phyloP scores from a whole-genome alignment of 192 early-diverging fungal genomes.

The Umbelopsis ramanniana region DNA sequence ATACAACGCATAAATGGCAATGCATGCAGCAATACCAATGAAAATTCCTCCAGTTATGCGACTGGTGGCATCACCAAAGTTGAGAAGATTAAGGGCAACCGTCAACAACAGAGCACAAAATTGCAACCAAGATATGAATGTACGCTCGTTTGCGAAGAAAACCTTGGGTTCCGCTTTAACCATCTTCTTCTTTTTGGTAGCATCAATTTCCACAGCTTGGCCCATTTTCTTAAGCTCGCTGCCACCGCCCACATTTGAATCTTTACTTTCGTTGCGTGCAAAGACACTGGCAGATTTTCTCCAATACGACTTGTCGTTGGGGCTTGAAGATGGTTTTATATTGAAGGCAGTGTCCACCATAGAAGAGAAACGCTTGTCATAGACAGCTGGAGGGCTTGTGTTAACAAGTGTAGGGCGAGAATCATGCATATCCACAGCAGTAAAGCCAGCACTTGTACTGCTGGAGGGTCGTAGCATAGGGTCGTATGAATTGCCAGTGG shows the following conservation, averaged over 20 bases:
- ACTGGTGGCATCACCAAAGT: conserved; percentile 65
- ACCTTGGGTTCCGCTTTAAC: conserved; percentile 86
- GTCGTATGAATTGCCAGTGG: conserved; percentile 14
- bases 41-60: conserved; percentile 64
- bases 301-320: conserved; percentile 1
- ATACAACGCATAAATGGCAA: conserved; percentile 42
- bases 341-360: conserved; percentile 19
- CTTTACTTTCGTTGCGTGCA: neutral
- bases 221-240: conserved; percentile 10
- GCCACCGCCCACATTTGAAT: neutral
- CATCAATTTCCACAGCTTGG: conserved; percentile 11
- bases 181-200: conserved; percentile 49
- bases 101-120: conserved; percentile 74
- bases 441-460: conserved; percentile 10
- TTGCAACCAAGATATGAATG: conserved; percentile 84
- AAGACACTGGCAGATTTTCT: conserved; percentile 8
- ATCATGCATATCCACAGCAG: conserved; percentile 12
- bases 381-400: neutral
- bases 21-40: conserved; percentile 33
- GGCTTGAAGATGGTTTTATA: neutral
- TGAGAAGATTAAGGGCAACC: conserved; percentile 75
- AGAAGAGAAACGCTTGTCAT: conserved; percentile 5
- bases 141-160: conserved; percentile 88
- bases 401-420: neutral
- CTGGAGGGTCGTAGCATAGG: conserved; percentile 14